Percentiles rank a stretch among this genome's conserved stretches.
Conservation (phyloP, 2,329 filamentous ascomycete genomes). For the Fusarium albidum region DNA sequence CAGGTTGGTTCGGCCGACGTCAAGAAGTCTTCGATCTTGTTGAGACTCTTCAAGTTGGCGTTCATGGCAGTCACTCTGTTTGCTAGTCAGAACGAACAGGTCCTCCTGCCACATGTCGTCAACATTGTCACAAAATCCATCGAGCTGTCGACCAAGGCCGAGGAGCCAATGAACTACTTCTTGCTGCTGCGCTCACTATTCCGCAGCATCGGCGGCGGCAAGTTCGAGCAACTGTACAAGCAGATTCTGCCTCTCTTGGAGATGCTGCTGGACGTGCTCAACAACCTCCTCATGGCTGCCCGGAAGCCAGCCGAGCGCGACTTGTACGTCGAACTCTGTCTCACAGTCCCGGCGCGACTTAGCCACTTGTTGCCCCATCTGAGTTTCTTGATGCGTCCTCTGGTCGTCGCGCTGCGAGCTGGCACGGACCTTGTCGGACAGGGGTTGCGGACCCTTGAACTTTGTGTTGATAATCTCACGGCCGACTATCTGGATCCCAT, state of each 20-base stretch:
- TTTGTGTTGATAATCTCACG: conserved; percentile 98
- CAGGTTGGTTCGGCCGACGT: conserved; percentile 93
- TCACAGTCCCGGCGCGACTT: conserved; percentile 92
- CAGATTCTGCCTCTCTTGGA: conserved; percentile 95
- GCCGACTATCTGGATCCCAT: conserved; percentile 98
- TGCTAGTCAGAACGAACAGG: conserved; percentile 91
- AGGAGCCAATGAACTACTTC: conserved; percentile 99
- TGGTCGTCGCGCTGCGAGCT: conserved; percentile 93
- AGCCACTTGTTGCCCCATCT: conserved; percentile 95
- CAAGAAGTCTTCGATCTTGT: conserved; percentile 89
- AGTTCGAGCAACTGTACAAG: conserved; percentile 98
- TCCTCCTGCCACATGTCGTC: conserved; percentile 93
- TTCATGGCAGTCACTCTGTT: conserved; percentile 99
- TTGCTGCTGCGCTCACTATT: conserved; percentile 91
- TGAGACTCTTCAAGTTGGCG: conserved; percentile 95
- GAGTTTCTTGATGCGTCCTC: conserved; percentile 94
- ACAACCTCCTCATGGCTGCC: conserved; percentile 90
- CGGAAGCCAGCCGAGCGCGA: conserved; percentile 91
- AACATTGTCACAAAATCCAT: conserved; percentile 98
- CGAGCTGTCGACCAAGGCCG: conserved; percentile 91
- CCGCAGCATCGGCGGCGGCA: conserved; percentile 93
- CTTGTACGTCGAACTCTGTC: conserved; percentile 94
- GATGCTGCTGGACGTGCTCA: conserved; percentile 97
- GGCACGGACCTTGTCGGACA: conserved; percentile 95
- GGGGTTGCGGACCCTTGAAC: conserved; percentile 88